These are phyloP conservation scores for Suillus paluster DNA, from an alignment of 768 basidiomycete species.

Conservation along the genomic window DNA sequence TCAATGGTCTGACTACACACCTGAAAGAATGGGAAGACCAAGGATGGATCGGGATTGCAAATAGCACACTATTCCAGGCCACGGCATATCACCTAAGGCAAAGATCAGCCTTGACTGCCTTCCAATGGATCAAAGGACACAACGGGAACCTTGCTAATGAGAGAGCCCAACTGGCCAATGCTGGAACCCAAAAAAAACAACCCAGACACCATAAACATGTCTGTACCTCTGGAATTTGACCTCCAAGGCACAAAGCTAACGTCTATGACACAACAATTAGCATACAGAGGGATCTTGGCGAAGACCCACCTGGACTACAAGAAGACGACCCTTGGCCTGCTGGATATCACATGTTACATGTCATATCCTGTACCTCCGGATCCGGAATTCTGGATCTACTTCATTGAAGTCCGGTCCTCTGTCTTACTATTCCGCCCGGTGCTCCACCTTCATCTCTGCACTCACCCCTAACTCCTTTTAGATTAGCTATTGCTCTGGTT, in stretches of 20 bases:
- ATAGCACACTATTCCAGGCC: no score
- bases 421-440: no score
- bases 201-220: background rate
- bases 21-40: constrained; percentile 11
- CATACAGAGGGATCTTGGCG: background rate
- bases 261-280: background rate
- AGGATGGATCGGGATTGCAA: constrained; percentile 7
- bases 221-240: background rate
- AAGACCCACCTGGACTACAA: no score
- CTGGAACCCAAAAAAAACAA: constrained; percentile 16
- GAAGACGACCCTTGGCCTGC: background rate
- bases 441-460: no score
- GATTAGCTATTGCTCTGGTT: no score
- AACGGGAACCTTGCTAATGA: constrained; percentile 22
- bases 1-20: constrained; percentile 17
- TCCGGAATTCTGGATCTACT: no score
- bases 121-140: constrained; percentile 35
- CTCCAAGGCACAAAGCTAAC: background rate
- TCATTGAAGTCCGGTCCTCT: no score
- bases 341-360: background rate
- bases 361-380: no score
- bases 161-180: constrained; percentile 21
- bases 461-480: no score
- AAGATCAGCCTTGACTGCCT: constrained; percentile 15
- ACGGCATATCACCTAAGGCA: background rate